Evolutionary conservation across 805 yeast genomes (phyloP).

Genomic region (Barnettozyma salicaria): DNA sequence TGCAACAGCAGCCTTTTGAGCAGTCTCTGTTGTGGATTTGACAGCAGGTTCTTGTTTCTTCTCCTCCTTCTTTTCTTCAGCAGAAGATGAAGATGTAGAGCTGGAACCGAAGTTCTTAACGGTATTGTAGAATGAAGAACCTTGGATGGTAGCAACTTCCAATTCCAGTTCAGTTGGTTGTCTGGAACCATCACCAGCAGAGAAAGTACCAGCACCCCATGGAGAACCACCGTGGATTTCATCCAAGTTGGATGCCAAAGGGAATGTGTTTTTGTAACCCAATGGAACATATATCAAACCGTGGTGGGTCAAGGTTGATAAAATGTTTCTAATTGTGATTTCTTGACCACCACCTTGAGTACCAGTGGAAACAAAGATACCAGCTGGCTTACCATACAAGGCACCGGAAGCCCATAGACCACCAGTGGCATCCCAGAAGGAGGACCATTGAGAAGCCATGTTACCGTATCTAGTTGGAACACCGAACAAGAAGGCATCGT

Average conservation of each 20-base stretch:
- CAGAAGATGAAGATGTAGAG: conserved; percentile 1
- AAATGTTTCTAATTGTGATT: conserved; percentile 50
- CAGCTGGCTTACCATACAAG: conserved; percentile 67
- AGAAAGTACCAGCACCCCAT: conserved; percentile 83
- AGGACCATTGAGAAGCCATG: conserved; percentile 68
- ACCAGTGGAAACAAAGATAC: conserved; percentile 66
- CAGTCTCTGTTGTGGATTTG: conserved; percentile 5
- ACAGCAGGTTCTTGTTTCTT: conserved; percentile 14
- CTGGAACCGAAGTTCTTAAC: conserved; percentile 29
- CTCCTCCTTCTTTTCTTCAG: conserved; percentile 9
- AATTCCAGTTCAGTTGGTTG: conserved; percentile 57
- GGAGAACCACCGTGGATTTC: conserved; percentile 80
- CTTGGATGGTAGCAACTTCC: conserved; percentile 62
- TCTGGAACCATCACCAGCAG: conserved; percentile 74
- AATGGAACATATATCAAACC: conserved; percentile 74
- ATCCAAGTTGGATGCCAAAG: conserved; percentile 46
- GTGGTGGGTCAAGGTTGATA: conserved; percentile 64
- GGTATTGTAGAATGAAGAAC: conserved; percentile 51
- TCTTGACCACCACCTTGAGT: conserved; percentile 79
- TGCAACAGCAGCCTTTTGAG: conserved; percentile 10
- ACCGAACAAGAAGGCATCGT: conserved; percentile 75
- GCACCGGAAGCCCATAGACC: conserved; percentile 69
- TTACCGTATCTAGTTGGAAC: conserved; percentile 76
- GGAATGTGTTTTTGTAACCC: conserved; percentile 59
- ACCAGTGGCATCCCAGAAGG: conserved; percentile 76